Evolutionary conservation across 768 basidiomycete species (phyloP), one percentile per base, ranked within the genome.

Genomic region (Hygrocybe coccinea): DNA sequence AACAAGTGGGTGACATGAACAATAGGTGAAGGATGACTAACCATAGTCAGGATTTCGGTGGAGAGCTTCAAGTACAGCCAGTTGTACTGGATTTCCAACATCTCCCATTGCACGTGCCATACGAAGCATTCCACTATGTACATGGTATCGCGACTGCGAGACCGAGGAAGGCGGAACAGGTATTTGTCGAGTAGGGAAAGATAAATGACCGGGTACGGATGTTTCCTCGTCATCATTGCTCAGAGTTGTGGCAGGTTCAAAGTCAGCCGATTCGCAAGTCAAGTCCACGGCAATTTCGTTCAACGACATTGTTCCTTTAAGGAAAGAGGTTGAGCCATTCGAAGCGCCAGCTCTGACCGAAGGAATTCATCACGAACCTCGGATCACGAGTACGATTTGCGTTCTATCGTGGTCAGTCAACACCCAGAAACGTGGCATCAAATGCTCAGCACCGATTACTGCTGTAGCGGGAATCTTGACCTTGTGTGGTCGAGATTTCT

Each of bases 261-360:
- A 89, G 19, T 79, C 74, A 38, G 83, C 83, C 0, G 85, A 79
- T 54, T 91, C 86, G 68, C 91, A 92, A 0, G 89, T 89, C 47
- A 92, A 75, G 70, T 92, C 89, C 9, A 88, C 89, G 14, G 89
- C 90, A 4, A 92, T 80, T 69, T 92, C 90, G 62, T 92, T 92
- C 41, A 93, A 74, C 2, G 86, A 87, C 88, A 91, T 88, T 2
- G 91, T 93, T 11, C 90, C 85, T 83, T 45, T 54, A 52, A 44
- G 43, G 21, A 5, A 5, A 29, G 38, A n/a, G 10, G 39, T 38
- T 34, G 39, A 50, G 14, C 21, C 48, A 56, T 25, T 34, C 34
- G 5, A 19, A 37, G 50, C 8, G 2, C 48, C 12, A 3, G 3
- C 9, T 37, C 11, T 33, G 22, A 47, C 11, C 47, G 29, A 41